These are phyloP conservation scores for Globisporangium splendens DNA, from an alignment of 352 stramenopile species.

Conservation along the genomic window DNA sequence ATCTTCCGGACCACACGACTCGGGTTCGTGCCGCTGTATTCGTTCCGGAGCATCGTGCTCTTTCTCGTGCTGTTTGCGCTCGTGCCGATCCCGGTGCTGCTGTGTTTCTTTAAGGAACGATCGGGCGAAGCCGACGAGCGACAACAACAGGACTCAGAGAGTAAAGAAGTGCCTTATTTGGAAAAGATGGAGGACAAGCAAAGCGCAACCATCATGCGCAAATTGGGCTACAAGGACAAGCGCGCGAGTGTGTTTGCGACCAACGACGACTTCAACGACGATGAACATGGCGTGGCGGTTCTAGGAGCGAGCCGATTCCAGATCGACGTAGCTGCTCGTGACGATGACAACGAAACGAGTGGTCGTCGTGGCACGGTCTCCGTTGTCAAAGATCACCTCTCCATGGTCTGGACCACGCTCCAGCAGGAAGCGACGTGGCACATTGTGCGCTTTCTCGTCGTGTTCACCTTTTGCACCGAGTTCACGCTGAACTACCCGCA, in stretches of 20 bases:
- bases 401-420: constrained; percentile 24
- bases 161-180: constrained; percentile 9
- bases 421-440: constrained; percentile 33
- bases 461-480: constrained; percentile 59
- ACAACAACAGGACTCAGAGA: constrained; percentile 10
- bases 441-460: constrained; percentile 51
- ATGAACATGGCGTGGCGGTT: neutral
- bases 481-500: constrained; percentile 52
- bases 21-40: constrained; percentile 36
- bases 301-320: too few relatives aligned
- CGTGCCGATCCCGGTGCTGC: constrained; percentile 29
- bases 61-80: constrained; percentile 51
- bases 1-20: constrained; percentile 50
- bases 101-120: constrained; percentile 38
- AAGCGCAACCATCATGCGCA: too few relatives aligned
- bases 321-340: neutral
- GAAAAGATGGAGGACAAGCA: too few relatives aligned
- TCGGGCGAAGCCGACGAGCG: constrained; percentile 18
- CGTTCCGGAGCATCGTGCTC: constrained; percentile 39
- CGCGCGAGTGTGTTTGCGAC: neutral
- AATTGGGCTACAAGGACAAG: too few relatives aligned
- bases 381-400: constrained; percentile 11
- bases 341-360: neutral
- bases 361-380: neutral
- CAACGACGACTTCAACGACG: neutral